These are phyloP conservation scores for Ceratobasidium sp. DNA, from an alignment of 1,284 basidiomycete species.

Conservation along the genomic window DNA sequence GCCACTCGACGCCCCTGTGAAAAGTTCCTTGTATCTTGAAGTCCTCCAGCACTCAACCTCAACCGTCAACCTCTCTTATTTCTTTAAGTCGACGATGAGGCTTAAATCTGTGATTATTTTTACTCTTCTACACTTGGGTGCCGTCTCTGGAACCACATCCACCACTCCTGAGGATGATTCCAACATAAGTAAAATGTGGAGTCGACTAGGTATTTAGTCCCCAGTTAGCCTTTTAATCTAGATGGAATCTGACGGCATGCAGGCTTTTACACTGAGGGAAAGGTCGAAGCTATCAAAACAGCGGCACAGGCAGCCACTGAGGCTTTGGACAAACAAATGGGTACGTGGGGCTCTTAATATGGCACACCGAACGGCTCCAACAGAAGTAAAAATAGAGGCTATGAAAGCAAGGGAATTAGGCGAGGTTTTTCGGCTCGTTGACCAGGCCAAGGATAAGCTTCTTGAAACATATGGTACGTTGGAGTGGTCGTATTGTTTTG, in stretches of 20 bases:
- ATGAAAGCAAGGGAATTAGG: slow-evolving; percentile 1
- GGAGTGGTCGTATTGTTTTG: no score
- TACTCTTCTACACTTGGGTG: background rate
- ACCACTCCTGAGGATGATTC: background rate
- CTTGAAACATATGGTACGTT: slow-evolving; percentile 12
- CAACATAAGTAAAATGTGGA: no score
- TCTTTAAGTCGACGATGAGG: background rate
- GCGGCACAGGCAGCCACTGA: slow-evolving; percentile 15
- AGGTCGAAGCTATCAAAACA: slow-evolving; percentile 18
- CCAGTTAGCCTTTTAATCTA: no score
- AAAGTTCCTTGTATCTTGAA: no score
- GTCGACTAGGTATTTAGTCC: no score
- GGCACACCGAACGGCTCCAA: background rate
- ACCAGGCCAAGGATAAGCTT: slow-evolving; percentile 24
- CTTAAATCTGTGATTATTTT: background rate
- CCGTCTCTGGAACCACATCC: slow-evolving; percentile 1
- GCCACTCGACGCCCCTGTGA: no score
- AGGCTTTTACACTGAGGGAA: slow-evolving; percentile 6
- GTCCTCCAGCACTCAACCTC: background rate
- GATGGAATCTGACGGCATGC: background rate
- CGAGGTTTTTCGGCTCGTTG: slow-evolving; percentile 3
- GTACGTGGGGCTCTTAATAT: background rate
- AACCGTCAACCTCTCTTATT: background rate
- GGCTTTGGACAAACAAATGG: slow-evolving; percentile 8
- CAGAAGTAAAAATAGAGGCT: background rate